These are phyloP conservation scores for Diatrype stigma DNA, from an alignment of 2,329 filamentous ascomycete species.

Conservation along the genomic window DNA sequence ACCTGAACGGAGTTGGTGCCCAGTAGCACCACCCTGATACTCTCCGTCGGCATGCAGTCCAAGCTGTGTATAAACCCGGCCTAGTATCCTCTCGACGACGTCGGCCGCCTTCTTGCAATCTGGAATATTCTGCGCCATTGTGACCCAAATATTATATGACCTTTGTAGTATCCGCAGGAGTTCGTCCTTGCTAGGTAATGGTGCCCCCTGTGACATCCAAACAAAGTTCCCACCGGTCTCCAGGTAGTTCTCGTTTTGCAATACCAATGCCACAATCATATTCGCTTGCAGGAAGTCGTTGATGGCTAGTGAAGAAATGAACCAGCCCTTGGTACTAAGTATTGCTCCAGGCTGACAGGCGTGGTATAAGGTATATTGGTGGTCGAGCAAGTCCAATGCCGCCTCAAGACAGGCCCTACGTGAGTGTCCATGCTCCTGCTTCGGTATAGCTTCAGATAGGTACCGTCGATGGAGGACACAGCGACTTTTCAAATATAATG, in stretches of 20 bases:
- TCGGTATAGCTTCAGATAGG: conserved; percentile 38
- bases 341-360: conserved; percentile 50
- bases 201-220: conserved; percentile 30
- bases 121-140: conserved; percentile 30
- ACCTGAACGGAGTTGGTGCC: not conserved
- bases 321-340: conserved; percentile 50
- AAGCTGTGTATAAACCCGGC: conserved; percentile 31
- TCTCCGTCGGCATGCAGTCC: conserved; percentile 8
- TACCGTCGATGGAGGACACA: conserved; percentile 54
- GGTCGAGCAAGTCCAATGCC: conserved; percentile 43
- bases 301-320: conserved; percentile 51
- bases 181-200: conserved; percentile 32
- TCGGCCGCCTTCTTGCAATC: conserved; percentile 44
- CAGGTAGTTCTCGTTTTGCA: conserved; percentile 39
- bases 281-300: conserved; percentile 60
- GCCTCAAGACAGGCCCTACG: conserved; percentile 46
- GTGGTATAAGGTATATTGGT: conserved; percentile 44
- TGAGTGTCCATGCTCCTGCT: conserved; percentile 48
- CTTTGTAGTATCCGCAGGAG: conserved; percentile 37
- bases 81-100: conserved; percentile 42
- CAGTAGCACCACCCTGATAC: not conserved
- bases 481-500: conserved; percentile 51
- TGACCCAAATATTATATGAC: conserved; percentile 41
- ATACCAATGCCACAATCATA: conserved; percentile 54
- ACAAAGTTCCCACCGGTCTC: conserved; percentile 29